Evolutionary conservation across 306 rosid species (phyloP), one percentile per base, ranked within the genome.

Genomic region (Alnus rubra): DNA sequence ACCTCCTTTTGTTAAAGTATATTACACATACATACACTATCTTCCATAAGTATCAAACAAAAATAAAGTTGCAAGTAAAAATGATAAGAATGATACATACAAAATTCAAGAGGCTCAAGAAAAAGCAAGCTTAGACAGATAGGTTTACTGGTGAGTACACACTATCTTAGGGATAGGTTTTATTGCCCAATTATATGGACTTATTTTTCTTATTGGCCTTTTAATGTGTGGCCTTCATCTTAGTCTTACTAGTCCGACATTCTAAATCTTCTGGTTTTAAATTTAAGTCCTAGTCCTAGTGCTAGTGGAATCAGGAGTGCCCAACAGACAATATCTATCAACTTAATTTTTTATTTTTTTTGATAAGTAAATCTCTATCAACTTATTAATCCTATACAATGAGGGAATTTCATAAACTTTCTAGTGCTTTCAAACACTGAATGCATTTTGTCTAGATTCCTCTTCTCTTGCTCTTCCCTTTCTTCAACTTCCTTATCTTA

Each of bases 31-130:
- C 11, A 31, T 62, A 31, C 31, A 9, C 48, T 7, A n/a, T 67
- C 50, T 39, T 14, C 72, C 28, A 37, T 15, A 16, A 16, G 51
- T 42, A 16, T 39, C 4, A n/a, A 16, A 67, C 51, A 67, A 42
- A 67, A 67, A 39, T 33, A 39, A 42, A 33, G 30, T 42, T 3
- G 15, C 23, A 39, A 16, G 30, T 18, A 15, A 18, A 18, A 67
- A 16, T 9, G 49, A 67, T 7, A 39, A 39, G 50, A 67, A 39
- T 39, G 12, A 19, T 16, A 3, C 7, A n/a, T 5, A 44, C 30
- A 67, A 67, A 67, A 9, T 16, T 8, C 71, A 67, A 39, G 50
- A 16, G 71, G 71, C 50, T 67, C 50, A 39, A 67, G 49, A 67
- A 16, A 67, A 65, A 18, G 11, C 5, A 16, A 39, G 31, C 50